Conservation (phyloP, 78 protist species). For the Dictyostelium capitatum region DNA sequence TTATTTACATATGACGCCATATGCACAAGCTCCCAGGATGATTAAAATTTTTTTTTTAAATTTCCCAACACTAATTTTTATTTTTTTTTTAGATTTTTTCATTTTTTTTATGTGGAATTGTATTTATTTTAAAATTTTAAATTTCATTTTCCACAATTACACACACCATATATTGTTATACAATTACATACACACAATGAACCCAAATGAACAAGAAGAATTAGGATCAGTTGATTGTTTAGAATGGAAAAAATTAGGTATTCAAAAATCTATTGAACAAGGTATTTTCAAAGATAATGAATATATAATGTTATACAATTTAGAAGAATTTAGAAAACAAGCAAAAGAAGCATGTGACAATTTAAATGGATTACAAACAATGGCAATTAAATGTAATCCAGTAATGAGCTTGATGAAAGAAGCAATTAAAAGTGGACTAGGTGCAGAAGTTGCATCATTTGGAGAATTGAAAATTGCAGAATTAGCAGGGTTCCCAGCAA, state of each 20-base stretch:
- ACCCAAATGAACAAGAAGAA: too few species aligned
- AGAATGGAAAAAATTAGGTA: conserved; percentile 52
- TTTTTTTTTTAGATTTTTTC: too few species aligned
- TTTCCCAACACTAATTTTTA: too few species aligned
- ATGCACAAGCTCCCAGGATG: too few species aligned
- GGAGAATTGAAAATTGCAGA: conserved; percentile 73
- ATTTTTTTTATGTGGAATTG: too few species aligned
- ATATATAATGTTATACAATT: conserved; percentile 27
- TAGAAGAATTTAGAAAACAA: conserved; percentile 40
- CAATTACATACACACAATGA: too few species aligned
- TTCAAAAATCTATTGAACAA: conserved; percentile 19
- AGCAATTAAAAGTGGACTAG: conserved; percentile 49
- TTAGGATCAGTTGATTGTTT: conserved; percentile 37
- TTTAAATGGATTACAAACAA: conserved; percentile 58
- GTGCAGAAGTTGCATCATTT: conserved; percentile 79
- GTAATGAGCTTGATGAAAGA: conserved; percentile 63
- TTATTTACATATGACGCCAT: too few species aligned
- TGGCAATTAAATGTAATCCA: conserved; percentile 77
- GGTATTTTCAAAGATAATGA: conserved; percentile 36
- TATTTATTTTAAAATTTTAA: too few species aligned
- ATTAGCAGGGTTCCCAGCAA: conserved; percentile 38
- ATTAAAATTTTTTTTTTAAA: too few species aligned
- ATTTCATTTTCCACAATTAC: too few species aligned
- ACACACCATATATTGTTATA: too few species aligned
- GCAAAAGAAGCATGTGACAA: conserved; percentile 50